Base-by-base conservation (phyloP, 192 early-diverging fungal species). In the Gamsiella multidivaricata region DNA sequence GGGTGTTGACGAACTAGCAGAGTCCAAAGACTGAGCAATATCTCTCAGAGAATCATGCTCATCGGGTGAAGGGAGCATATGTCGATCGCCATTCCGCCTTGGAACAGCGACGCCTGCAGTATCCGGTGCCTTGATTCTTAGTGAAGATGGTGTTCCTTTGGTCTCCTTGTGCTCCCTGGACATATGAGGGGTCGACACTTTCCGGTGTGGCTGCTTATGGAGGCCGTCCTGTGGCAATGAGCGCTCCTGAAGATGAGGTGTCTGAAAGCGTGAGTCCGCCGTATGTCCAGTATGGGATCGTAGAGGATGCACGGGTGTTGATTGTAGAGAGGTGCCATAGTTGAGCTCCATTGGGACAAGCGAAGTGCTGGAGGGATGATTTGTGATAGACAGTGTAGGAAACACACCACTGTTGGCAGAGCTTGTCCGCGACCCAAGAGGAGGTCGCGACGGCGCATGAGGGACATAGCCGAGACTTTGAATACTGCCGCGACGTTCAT, bases 241-340 rank as follows among this genome's bases (percentile, higher is more conserved):
- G n/a, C 72, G 54, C 11, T 75, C 72, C 34, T 65, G 72, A 18
- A 66, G 32, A 47, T 66, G 32, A 11, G 72, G 43, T 15, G 63
- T 50, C 28, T 65, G 62, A 42, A 52, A 62, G 25, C 71, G 20
- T 41, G 62, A 50, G 22, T 74, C 71, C 18, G 37, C 22, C 1
- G 39, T 20, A 14, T 28, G 42, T 5, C 22, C 41, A 33, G 49
- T 53, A 31, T 50, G 56, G 34, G 59, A 26, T 36, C 62, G 55
- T 46, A 51, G 18, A n/a, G 6, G 20, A n/a, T 49, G 63, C 26
- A 31, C 50, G 26, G 34, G 43, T 25, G 54, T 28, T 9, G 63
- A 73, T 23, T 65, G 66, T n/a, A 49, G 61, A 17, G 63, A 69
- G 7, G 66, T 69, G 7, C 67, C 70, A 57, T 82, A 73, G 39